Percentiles rank a stretch among this genome's conserved stretches.
phyloP scores from a whole-genome alignment of 768 basidiomycete genomes.

The Mycena rebaudengoi region DNA sequence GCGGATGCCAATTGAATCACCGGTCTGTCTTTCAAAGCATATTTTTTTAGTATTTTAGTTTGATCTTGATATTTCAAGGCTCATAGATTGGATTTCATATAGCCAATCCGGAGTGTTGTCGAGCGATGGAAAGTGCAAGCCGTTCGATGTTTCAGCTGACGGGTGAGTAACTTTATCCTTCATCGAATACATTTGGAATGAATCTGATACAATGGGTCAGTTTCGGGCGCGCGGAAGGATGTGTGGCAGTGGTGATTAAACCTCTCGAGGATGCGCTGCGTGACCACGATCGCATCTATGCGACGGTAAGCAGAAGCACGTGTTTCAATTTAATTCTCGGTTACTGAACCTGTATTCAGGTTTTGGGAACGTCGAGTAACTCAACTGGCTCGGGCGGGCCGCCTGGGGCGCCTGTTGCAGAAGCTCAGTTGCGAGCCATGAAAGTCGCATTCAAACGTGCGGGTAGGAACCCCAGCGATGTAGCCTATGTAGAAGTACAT shows the following conservation, averaged over 20 bases:
- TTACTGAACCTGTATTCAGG: slow-evolving; percentile 31
- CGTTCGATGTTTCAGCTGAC: slow-evolving; percentile 41
- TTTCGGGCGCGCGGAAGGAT: slow-evolving; percentile 50
- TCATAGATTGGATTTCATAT: slow-evolving; percentile 34
- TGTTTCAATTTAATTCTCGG: background rate
- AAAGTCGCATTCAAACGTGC: slow-evolving; percentile 42
- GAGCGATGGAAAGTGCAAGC: slow-evolving; percentile 42
- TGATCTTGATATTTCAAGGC: slow-evolving; percentile 17
- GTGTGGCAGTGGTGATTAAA: slow-evolving; percentile 49
- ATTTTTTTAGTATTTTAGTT: background rate
- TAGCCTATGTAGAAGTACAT: slow-evolving; percentile 60
- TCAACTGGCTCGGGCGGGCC: slow-evolving; percentile 46
- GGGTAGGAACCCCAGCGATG: slow-evolving; percentile 43
- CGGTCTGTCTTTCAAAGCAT: slow-evolving; percentile 22
- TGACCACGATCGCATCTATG: slow-evolving; percentile 52
- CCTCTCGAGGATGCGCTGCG: slow-evolving; percentile 45
- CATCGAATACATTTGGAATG: background rate
- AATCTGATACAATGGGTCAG: slow-evolving; percentile 26
- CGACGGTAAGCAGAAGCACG: slow-evolving; percentile 36
- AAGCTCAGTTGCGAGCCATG: slow-evolving; percentile 49
- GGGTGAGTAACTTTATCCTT: slow-evolving; percentile 26
- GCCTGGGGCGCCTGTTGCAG: slow-evolving; percentile 48
- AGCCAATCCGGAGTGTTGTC: slow-evolving; percentile 35
- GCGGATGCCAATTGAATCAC: slow-evolving; percentile 39
- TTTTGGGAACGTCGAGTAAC: slow-evolving; percentile 50